A percentile compares a stretch with the other conserved stretches of the same genome.
Evolutionary conservation across 257 asterid species (phyloP).

Genomic region (Solanum pennellii): DNA sequence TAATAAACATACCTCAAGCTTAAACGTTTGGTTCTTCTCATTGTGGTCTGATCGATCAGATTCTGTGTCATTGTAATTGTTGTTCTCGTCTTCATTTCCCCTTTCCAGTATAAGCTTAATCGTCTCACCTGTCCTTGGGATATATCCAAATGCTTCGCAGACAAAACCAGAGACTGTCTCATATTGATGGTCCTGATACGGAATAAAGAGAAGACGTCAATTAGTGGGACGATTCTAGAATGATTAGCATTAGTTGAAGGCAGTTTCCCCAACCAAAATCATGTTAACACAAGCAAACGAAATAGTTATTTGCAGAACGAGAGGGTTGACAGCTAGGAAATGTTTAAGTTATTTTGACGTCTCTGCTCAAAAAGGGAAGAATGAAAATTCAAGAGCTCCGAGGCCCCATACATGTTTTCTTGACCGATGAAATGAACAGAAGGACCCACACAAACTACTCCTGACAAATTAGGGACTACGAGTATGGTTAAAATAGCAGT

Average conservation of each 20-base stretch:
- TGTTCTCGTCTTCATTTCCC: constrained; percentile 55
- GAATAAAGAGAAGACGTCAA: constrained; percentile 1
- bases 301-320: not conserved
- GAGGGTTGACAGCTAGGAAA: not conserved
- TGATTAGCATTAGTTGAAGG: not conserved
- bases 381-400: not conserved
- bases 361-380: not conserved
- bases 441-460: not conserved
- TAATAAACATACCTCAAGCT: constrained; percentile 68
- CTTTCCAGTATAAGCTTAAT: constrained; percentile 76
- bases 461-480: not conserved
- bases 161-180: constrained; percentile 97
- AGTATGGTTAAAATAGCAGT: not conserved
- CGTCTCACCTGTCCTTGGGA: constrained; percentile 94
- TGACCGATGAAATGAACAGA: not conserved
- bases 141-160: constrained; percentile 96
- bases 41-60: constrained; percentile 49
- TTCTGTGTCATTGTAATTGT: constrained; percentile 45
- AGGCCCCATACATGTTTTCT: not conserved
- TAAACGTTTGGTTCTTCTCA: constrained; percentile 60
- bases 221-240: not conserved
- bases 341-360: not conserved
- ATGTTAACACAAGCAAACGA: not conserved
- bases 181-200: constrained; percentile 76
- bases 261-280: not conserved